Conservation (phyloP, 2,329 filamentous ascomycete species). For the Lanzia echinophila region DNA sequence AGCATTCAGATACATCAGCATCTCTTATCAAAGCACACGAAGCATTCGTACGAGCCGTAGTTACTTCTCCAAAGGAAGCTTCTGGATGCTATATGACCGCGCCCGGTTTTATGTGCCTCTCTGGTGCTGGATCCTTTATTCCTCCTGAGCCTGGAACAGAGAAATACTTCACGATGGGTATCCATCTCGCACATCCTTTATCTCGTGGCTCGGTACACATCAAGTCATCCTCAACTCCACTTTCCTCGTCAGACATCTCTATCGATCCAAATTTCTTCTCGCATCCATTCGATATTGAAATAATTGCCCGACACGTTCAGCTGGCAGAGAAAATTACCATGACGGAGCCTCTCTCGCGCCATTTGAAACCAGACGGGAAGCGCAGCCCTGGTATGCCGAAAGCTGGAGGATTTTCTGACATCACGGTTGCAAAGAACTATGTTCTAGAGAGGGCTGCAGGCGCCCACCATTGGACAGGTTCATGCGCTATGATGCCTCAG, state of each 20-base stretch:
- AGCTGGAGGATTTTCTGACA: not conserved
- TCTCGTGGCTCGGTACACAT: slow-evolving; percentile 38
- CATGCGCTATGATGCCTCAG: slow-evolving; percentile 7
- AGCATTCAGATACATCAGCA: not conserved
- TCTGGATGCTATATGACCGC: not conserved
- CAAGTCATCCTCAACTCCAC: slow-evolving; percentile 20
- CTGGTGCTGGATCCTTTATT: not conserved
- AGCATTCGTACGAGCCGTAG: not conserved
- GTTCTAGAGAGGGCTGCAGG: not conserved
- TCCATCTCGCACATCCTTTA: slow-evolving; percentile 35
- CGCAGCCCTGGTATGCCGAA: not conserved
- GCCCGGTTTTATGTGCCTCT: slow-evolving; percentile 29
- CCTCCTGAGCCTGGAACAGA: not conserved
- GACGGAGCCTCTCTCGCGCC: slow-evolving; percentile 25
- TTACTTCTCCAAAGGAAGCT: not conserved
- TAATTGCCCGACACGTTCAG: slow-evolving; percentile 33
- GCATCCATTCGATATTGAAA: slow-evolving; percentile 20
- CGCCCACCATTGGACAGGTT: slow-evolving; percentile 14
- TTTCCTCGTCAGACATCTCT: slow-evolving; percentile 24
- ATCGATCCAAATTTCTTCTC: slow-evolving; percentile 38
- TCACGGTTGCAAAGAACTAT: slow-evolving; percentile 4
- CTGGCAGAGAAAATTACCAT: slow-evolving; percentile 30
- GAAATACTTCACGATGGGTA: slow-evolving; percentile 24
- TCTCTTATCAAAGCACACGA: not conserved
- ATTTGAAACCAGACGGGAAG: slow-evolving; percentile 25